These are phyloP conservation scores for Populus davidiana DNA, from an alignment of 345 rosid genomes.

Conservation along the genomic window DNA sequence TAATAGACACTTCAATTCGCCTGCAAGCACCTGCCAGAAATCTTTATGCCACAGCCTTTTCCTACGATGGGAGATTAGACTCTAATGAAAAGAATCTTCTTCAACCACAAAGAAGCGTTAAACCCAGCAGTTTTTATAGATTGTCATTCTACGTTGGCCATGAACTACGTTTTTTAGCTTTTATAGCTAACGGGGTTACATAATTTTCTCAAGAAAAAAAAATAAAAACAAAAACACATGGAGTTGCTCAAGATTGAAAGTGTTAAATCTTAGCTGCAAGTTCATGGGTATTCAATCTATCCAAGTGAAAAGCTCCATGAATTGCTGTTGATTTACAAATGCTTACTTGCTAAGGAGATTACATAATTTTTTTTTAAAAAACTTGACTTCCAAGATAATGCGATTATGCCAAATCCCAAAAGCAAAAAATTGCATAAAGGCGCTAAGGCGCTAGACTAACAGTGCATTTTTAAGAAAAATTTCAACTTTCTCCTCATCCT, in stretches of 20 bases:
- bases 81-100: background rate
- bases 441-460: no score
- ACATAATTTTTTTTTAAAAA: background rate
- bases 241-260: background rate
- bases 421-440: no score
- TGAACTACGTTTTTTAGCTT: background rate
- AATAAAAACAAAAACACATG: background rate
- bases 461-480: no score
- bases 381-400: background rate
- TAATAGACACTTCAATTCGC: background rate
- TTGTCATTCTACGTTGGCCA: background rate
- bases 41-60: background rate
- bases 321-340: background rate
- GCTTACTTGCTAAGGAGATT: background rate
- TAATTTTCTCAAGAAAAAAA: background rate
- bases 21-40: background rate
- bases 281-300: background rate
- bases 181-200: background rate
- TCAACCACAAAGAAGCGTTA: background rate
- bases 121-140: background rate
- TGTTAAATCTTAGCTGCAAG: background rate
- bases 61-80: background rate
- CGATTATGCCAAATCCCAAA: background rate
- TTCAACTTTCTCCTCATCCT: no score
- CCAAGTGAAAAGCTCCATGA: background rate